Base-by-base conservation (phyloP, 2,329 filamentous ascomycete species). In the Nakataea oryzae region DNA sequence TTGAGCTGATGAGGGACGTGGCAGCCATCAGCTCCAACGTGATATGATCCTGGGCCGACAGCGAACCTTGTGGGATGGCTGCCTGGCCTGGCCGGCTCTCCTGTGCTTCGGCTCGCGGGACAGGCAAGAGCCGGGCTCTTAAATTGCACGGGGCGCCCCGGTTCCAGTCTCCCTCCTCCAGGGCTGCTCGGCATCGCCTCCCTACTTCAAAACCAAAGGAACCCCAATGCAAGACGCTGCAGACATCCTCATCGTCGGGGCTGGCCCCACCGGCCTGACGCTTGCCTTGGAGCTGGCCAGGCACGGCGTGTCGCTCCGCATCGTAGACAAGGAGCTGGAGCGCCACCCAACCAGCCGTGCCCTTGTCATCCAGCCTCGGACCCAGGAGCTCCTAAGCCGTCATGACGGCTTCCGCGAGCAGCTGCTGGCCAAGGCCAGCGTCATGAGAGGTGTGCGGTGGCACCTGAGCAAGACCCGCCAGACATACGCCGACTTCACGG, bases 371-470 rank as follows among this genome's bases (percentile, higher is more conserved):
- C 81, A 83, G 62, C 72, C 79, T 14, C 76, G 81, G 11, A 79
- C 76, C 1, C 67, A 81, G 11, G 81, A 84, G 66, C 71, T 82
- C 28, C 75, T 82, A 59, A 74, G 74, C 58, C 79, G 80, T 54
- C 74, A 82, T 57, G 70, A 69, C 50, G 70, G 70, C 6, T 65
- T 78, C 34, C 68, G 73, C 9, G 70, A 75, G 13, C 68, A 69
- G 3, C 66, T 80, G 29, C 57, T 78, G 2, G 63, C 66, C 1
- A 67, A 68, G 6, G 78, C 78, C 24, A 73, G 73, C 57, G 66
- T 72, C 24, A 69, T 75, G n/a, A 65, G 65, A 17, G 76, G 75
- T 12, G 70, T 74, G 11, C 73, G 74, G 13, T 62, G 79, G 14
- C 78, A 74, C 62, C 67, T 74, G 61, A 71, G 74, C 63, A 65